A percentile compares a stretch with the other conserved stretches of the same genome.
Evolutionary conservation across 306 rosid species (phyloP).

Genomic region (Vigna reflexopilosa): DNA sequence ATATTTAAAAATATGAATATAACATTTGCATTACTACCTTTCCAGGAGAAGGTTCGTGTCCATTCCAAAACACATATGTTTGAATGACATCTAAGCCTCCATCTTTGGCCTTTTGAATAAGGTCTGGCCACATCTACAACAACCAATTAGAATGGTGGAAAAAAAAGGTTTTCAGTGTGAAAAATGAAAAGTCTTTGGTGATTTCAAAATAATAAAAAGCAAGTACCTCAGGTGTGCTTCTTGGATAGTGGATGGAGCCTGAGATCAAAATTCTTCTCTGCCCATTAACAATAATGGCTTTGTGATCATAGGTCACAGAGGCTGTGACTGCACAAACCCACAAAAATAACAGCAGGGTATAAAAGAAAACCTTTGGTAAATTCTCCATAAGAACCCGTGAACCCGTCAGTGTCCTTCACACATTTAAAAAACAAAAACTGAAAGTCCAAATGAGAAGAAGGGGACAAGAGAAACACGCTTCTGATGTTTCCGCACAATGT

Average conservation of each 20-base stretch:
- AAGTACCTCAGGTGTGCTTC: slow-evolving; percentile 90
- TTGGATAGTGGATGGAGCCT: slow-evolving; percentile 97
- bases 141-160: slow-evolving; percentile 16
- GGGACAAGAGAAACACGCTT: slow-evolving; percentile 4
- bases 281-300: slow-evolving; percentile 73
- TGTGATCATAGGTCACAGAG: slow-evolving; percentile 77
- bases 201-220: not conserved
- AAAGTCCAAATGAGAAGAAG: not conserved
- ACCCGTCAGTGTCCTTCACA: slow-evolving; percentile 41
- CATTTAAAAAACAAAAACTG: not conserved
- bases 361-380: slow-evolving; percentile 15
- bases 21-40: slow-evolving; percentile 64
- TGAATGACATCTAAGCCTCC: slow-evolving; percentile 96
- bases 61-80: slow-evolving; percentile 98
- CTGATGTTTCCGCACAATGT: slow-evolving; percentile 15
- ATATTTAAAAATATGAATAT: not conserved
- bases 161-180: not conserved
- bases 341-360: slow-evolving; percentile 24
- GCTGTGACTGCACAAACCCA: slow-evolving; percentile 56
- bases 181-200: not conserved
- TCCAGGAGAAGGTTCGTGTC: slow-evolving; percentile 93
- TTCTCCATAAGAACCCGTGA: slow-evolving; percentile 50
- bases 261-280: slow-evolving; percentile 76
- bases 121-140: slow-evolving; percentile 91
- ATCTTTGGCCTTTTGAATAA: slow-evolving; percentile 91